These are phyloP conservation scores for Cercophora newfieldiana DNA, from an alignment of 495 filamentous ascomycete genomes.

Conservation along the genomic window DNA sequence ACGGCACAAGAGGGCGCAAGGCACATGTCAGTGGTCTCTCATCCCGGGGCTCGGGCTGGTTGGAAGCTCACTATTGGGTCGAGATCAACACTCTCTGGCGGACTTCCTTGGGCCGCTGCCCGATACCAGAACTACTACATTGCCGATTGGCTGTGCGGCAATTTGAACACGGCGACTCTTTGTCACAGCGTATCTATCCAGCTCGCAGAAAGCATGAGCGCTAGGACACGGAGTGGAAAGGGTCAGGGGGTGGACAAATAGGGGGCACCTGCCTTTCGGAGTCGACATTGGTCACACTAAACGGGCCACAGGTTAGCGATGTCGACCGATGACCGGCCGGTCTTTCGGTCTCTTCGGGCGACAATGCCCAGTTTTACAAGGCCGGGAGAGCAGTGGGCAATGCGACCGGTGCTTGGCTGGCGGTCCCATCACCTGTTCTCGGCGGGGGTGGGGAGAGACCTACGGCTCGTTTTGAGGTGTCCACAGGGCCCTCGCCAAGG, in stretches of 20 bases:
- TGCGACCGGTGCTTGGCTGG: background rate
- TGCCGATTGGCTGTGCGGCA: slow-evolving; percentile 58
- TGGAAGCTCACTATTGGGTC: slow-evolving; percentile 62
- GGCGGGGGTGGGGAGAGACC: background rate
- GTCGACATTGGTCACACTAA: slow-evolving; percentile 40
- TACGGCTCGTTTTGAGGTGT: slow-evolving; percentile 17
- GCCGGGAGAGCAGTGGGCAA: background rate
- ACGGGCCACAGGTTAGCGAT: slow-evolving; percentile 18
- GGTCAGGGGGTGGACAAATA: background rate
- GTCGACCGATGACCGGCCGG: too few relatives aligned
- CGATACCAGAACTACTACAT: slow-evolving; percentile 60
- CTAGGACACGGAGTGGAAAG: background rate
- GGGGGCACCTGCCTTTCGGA: slow-evolving; percentile 30
- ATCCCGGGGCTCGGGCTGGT: too few relatives aligned
- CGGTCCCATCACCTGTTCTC: background rate
- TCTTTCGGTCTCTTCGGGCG: background rate
- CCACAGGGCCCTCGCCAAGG: background rate
- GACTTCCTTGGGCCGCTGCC: slow-evolving; percentile 58
- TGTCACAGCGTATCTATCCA: slow-evolving; percentile 65
- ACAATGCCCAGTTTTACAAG: background rate
- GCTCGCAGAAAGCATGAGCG: slow-evolving; percentile 1
- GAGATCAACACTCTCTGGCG: slow-evolving; percentile 67
- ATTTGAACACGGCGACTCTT: slow-evolving; percentile 64
- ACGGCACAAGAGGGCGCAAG: background rate
- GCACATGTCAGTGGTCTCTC: background rate